Base-by-base conservation (phyloP, 2,329 filamentous ascomycete species). In the Fusarium palustre region DNA sequence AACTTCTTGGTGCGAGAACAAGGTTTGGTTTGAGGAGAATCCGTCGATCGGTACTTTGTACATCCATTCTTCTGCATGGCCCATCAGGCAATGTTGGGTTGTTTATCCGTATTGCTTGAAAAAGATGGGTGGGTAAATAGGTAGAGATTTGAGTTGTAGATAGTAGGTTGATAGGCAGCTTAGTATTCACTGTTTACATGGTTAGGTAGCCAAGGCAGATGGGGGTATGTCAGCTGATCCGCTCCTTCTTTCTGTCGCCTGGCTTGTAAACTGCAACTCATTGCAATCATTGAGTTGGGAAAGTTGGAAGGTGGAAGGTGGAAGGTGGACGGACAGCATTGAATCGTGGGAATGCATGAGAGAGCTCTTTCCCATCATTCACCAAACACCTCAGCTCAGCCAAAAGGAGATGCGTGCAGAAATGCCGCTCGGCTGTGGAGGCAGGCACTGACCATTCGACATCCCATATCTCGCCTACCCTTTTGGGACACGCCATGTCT, bases 1-100 rank as follows among this genome's bases (percentile, higher is more conserved):
- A 75, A 75, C 43, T 59, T 62, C 63, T 68, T 53, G 55, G 64
- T 66, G 56, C 49, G 56, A 66, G 61, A 65, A 68, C 71, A 73
- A 67, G 71, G 73, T 70, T 72, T 59, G 60, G 63, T 61, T 65
- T 72, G 66, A 71, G 60, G 65, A 68, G 63, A 69, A 73, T 69
- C 71, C 57, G 73, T 73, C 73, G 73, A 75, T 75, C 73, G 54
- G 54, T 45, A 20, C 59, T 75, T 70, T 55, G 54, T 45, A 25
- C 59, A 54, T 63, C 50, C 58, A 71, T 60, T 43, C 34, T 41
- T n/a, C n/a, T 55, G 66, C 62, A 60, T 24, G 30, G 24, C 9
- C 28, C 10, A 28, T 28, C 28, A 36, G 41, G 43, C 10, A 46
- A n/a, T 36, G 41, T 36, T 42, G 30, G 49, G 28, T 63, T 41